Evolutionary conservation across 2,329 filamentous ascomycete genomes (phyloP).

Genomic region (Lecanicillium sp.): DNA sequence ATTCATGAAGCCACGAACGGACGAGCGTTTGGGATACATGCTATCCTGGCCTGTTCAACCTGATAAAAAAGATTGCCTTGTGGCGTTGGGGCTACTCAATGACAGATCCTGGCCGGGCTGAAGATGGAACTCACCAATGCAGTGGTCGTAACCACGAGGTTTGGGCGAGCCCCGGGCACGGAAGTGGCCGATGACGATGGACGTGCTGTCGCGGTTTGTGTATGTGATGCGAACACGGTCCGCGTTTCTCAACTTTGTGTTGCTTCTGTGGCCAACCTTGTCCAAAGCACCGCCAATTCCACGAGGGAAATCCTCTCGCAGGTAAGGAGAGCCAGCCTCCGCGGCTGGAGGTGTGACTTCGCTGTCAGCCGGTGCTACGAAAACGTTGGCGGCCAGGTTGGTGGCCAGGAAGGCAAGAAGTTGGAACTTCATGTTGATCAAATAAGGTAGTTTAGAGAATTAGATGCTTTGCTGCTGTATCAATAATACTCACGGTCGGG

Average conservation of each 20-base stretch:
- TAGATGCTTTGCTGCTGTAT: too few species aligned
- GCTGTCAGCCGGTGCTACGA: not conserved
- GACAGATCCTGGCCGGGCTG: not conserved
- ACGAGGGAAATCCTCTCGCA: not conserved
- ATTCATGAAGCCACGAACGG: not conserved
- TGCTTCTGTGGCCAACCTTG: not conserved
- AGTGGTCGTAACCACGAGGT: not conserved
- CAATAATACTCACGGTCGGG: too few species aligned
- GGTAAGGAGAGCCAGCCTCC: not conserved
- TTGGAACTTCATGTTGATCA: constrained; percentile 11
- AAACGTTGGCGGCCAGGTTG: not conserved
- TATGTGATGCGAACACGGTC: constrained; percentile 7
- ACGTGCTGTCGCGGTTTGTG: constrained; percentile 6
- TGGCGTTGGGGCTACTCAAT: constrained; percentile 2
- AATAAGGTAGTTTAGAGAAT: too few species aligned
- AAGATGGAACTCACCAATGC: constrained; percentile 1
- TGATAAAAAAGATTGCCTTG: constrained; percentile 1
- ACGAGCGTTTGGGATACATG: not conserved
- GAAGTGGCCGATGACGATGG: constrained; percentile 3
- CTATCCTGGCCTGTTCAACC: not conserved
- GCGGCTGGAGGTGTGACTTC: not conserved
- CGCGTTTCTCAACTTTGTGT: not conserved
- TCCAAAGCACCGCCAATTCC: constrained; percentile 5
- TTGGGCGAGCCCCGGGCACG: not conserved
- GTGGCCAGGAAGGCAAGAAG: not conserved